A percentile compares a stretch with the other conserved stretches of the same genome.
Conservation (phyloP, 2,329 filamentous ascomycete genomes). For the Gnomoniopsis sp. region DNA sequence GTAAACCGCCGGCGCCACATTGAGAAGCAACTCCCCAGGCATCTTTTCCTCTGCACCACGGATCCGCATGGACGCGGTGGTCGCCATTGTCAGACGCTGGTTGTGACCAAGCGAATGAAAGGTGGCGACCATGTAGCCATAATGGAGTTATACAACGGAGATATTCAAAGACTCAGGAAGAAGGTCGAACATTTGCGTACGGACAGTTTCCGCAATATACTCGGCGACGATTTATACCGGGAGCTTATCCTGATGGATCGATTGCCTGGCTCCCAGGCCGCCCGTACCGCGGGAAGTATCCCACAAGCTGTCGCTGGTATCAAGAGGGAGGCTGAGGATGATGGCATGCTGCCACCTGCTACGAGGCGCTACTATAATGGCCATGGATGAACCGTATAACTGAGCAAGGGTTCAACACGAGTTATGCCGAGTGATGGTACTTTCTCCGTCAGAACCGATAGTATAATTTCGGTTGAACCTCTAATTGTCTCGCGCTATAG, state of each 20-base stretch:
- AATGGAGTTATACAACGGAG: background rate
- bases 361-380: too few species aligned
- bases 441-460: too few species aligned
- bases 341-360: too few species aligned
- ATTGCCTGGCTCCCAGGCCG: background rate
- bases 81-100: background rate
- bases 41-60: background rate
- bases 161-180: background rate
- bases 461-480: too few species aligned
- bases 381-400: too few species aligned
- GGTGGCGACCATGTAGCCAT: background rate
- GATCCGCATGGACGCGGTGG: background rate
- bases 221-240: background rate
- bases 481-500: too few species aligned
- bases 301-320: background rate
- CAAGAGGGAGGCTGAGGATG: conserved; percentile 1
- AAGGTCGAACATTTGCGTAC: background rate
- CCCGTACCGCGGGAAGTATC: too few species aligned
- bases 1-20: background rate
- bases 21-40: background rate
- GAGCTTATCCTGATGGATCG: background rate
- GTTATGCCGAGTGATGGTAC: too few species aligned
- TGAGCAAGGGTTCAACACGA: too few species aligned
- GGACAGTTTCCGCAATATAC: background rate
- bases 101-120: background rate